Base-by-base conservation (phyloP, 148 eudicot species). In the Fallopia convolvulus region DNA sequence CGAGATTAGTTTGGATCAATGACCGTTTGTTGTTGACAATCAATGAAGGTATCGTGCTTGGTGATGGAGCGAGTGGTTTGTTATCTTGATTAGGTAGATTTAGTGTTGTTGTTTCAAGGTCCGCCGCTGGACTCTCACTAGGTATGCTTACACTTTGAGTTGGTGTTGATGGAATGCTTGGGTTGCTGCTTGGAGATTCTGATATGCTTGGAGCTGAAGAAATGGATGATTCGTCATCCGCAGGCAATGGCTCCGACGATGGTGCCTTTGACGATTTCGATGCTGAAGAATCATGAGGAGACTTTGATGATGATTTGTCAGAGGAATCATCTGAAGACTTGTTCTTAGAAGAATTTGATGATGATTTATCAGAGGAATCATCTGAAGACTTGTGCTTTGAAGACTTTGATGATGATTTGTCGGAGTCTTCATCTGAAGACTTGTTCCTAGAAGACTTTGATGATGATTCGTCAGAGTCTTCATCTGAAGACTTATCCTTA, bases 241-340 rank as follows among this genome's bases (percentile, higher is more conserved):
- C 2, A 61, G 68, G 18, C 12, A 61, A n/a, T 5, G 68, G 21
- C 18, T 3, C 68, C 4, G 68, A 3, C 68, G 26, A 0, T 17
- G 6, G 18, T 3, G 21, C 26, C 13, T 20, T 5, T 61, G 79
- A 80, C 26, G 65, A 39, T 18, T 0, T 63, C 32, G 44, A 5
- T 55, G 83, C 39, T 79, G 41, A 66, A 23, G 82, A 75, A 23
- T 65, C 39, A 61, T 23, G 8, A 66, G 81, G 74, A 66, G 81
- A 60, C 46, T 44, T 23, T 23, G 71, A 65, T 12, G 71, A 23
- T 26, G 39, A 15, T 9, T 65, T 8, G 2, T 52, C n/a, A 65
- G 13, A 5, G 8, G 33, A 23, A 7, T 65, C 14, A 9, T 65
- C 70, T 21, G 20, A 9, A 8, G 56, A 52, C 50, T 47, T 47